A percentile compares a stretch with the other conserved stretches of the same genome.
Conservation (phyloP, 208 protist species). For the Wallacemonas sp. region DNA sequence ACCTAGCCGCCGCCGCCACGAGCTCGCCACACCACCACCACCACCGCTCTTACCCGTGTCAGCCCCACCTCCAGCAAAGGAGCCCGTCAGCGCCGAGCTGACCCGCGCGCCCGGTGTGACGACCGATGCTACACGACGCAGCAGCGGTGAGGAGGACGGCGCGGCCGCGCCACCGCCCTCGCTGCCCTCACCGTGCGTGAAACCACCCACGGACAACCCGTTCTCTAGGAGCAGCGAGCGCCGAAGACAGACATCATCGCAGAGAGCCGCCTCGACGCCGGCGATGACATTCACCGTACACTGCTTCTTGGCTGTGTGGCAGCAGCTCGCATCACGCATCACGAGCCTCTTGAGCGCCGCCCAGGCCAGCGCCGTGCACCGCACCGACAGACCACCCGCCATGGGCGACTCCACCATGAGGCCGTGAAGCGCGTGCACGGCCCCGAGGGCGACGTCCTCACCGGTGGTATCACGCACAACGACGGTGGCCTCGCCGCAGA, state of each 20-base stretch:
- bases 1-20: too few relatives aligned
- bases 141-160: neutral
- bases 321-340: slow-evolving; percentile 10
- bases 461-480: slow-evolving; percentile 42
- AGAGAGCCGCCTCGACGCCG: slow-evolving; percentile 40
- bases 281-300: slow-evolving; percentile 49
- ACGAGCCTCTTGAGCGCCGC: slow-evolving; percentile 38
- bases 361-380: slow-evolving; percentile 38
- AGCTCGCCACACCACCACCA: too few relatives aligned
- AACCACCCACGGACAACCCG: neutral
- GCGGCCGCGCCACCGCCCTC: neutral
- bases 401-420: slow-evolving; percentile 46
- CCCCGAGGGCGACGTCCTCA: slow-evolving; percentile 44
- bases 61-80: too few relatives aligned
- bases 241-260: slow-evolving; percentile 45
- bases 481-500: slow-evolving; percentile 43
- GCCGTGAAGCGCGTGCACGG: slow-evolving; percentile 55
- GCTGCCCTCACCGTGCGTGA: neutral
- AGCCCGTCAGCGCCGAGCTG: too few relatives aligned
- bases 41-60: too few relatives aligned
- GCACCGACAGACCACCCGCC: neutral
- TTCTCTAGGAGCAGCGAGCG: slow-evolving; percentile 9
- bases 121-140: neutral
- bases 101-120: too few relatives aligned
- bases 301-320: slow-evolving; percentile 37